Evolutionary conservation across 331 rosid species (phyloP).

Genomic region (Acacia pycnantha): DNA sequence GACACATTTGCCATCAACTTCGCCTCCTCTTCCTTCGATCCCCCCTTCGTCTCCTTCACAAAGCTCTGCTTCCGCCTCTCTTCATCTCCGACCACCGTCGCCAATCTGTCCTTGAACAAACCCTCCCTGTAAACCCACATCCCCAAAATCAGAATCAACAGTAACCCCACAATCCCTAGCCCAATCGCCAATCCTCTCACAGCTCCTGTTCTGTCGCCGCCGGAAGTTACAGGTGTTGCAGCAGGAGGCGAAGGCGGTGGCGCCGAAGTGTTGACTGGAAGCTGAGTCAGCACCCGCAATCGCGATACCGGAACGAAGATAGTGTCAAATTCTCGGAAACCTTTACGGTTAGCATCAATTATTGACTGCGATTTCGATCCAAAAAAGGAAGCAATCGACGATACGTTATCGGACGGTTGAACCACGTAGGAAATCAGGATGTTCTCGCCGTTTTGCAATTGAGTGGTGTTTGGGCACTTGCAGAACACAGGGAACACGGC

Average conservation of each 20-base stretch:
- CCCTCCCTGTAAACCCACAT: slow-evolving; percentile 55
- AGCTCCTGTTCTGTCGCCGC: slow-evolving; percentile 46
- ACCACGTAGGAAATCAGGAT: slow-evolving; percentile 69
- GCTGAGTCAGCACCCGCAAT: slow-evolving; percentile 62
- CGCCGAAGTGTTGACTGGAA: slow-evolving; percentile 30
- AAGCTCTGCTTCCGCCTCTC: slow-evolving; percentile 30
- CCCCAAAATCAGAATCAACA: slow-evolving; percentile 52
- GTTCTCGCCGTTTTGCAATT: slow-evolving; percentile 20
- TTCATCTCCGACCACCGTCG: slow-evolving; percentile 25
- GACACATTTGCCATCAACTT: slow-evolving; percentile 83
- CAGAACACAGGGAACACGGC: slow-evolving; percentile 77
- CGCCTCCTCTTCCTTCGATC: slow-evolving; percentile 41
- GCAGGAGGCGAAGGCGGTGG: slow-evolving; percentile 30
- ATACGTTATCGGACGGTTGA: slow-evolving; percentile 63
- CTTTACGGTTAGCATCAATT: slow-evolving; percentile 36
- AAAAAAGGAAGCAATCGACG: slow-evolving; percentile 57
- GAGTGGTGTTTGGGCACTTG: slow-evolving; percentile 62
- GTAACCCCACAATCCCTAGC: slow-evolving; percentile 53
- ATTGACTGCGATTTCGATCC: slow-evolving; percentile 39
- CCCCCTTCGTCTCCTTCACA: not conserved
- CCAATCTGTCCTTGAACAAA: slow-evolving; percentile 31
- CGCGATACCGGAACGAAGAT: slow-evolving; percentile 66
- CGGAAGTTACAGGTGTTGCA: slow-evolving; percentile 25
- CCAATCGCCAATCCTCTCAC: slow-evolving; percentile 70
- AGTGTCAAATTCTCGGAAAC: slow-evolving; percentile 41